Conservation (phyloP, 495 filamentous ascomycete genomes). For the Geoglossum glabrum region DNA sequence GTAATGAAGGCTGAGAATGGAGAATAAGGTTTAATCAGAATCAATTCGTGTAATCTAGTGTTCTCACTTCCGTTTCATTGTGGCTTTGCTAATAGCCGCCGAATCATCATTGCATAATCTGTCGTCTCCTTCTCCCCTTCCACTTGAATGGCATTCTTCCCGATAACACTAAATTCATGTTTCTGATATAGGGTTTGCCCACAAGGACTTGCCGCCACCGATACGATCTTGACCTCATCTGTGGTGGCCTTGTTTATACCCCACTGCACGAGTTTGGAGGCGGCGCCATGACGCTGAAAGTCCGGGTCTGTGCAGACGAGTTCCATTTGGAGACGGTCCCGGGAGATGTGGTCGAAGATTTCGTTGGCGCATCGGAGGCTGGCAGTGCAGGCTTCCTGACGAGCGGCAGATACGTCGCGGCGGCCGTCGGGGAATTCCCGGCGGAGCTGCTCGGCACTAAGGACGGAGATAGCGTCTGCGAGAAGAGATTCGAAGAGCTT, state of each 20-base stretch:
- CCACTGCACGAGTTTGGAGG: background rate
- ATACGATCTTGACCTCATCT: background rate
- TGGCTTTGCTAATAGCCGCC: too few species aligned
- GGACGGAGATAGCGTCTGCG: background rate
- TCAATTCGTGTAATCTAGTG: too few species aligned
- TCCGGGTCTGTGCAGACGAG: background rate
- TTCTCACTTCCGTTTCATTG: too few species aligned
- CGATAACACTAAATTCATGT: background rate
- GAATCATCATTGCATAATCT: too few species aligned
- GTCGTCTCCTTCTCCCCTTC: too few species aligned
- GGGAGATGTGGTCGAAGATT: background rate
- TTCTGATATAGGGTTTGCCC: background rate
- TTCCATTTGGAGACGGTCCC: background rate
- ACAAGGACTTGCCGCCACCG: background rate
- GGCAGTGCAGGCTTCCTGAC: background rate
- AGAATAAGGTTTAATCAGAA: too few species aligned
- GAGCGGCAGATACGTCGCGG: background rate
- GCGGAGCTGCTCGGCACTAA: background rate
- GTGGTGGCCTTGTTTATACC: background rate
- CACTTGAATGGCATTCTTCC: too few species aligned
- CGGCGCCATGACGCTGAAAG: background rate
- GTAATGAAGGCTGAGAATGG: too few species aligned
- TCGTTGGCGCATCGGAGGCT: background rate
- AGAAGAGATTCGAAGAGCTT: background rate
- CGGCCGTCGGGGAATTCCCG: background rate